These are phyloP conservation scores for Neonectria punicea DNA, from an alignment of 2,329 filamentous ascomycete genomes.

Conservation along the genomic window DNA sequence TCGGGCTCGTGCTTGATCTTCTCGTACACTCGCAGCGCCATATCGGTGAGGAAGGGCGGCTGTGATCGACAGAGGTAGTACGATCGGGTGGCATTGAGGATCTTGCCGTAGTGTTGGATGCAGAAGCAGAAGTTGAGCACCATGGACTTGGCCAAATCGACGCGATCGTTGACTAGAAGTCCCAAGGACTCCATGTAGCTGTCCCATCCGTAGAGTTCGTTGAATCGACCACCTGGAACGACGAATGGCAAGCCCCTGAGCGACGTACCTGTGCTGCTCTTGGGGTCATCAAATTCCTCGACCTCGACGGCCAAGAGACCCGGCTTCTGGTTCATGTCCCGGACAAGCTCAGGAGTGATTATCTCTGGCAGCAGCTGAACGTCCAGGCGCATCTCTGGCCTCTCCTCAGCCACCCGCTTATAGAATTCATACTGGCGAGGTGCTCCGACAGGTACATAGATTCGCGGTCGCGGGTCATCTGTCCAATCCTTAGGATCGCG, in stretches of 20 bases:
- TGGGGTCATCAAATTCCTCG: constrained; percentile 75
- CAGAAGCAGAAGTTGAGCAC: constrained; percentile 97
- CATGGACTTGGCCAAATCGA: constrained; percentile 92
- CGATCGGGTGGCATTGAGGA: constrained; percentile 94
- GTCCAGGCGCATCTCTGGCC: constrained; percentile 87
- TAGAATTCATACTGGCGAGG: constrained; percentile 94
- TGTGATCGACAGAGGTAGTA: constrained; percentile 97
- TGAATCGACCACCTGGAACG: constrained; percentile 97
- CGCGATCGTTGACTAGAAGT: constrained; percentile 83
- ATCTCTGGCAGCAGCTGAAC: constrained; percentile 81
- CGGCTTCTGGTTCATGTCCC: constrained; percentile 85
- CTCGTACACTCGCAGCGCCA: constrained; percentile 93
- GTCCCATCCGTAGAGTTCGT: constrained; percentile 98
- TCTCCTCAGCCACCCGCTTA: constrained; percentile 77
- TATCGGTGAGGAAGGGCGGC: constrained; percentile 96
- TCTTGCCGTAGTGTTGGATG: constrained; percentile 98
- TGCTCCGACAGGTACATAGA: constrained; percentile 87
- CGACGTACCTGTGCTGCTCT: constrained; percentile 70
- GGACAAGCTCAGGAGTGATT: constrained; percentile 83
- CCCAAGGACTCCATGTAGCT: constrained; percentile 98
- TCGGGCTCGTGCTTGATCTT: constrained; percentile 88
- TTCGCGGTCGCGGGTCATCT: constrained; percentile 84
- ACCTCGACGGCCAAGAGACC: constrained; percentile 91
- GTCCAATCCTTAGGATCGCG: constrained; percentile 97
- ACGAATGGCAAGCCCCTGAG: constrained; percentile 89